Evolutionary conservation across 1,139 yeast genomes (phyloP).

Genomic region (Meyerozyma guilliermondii): DNA sequence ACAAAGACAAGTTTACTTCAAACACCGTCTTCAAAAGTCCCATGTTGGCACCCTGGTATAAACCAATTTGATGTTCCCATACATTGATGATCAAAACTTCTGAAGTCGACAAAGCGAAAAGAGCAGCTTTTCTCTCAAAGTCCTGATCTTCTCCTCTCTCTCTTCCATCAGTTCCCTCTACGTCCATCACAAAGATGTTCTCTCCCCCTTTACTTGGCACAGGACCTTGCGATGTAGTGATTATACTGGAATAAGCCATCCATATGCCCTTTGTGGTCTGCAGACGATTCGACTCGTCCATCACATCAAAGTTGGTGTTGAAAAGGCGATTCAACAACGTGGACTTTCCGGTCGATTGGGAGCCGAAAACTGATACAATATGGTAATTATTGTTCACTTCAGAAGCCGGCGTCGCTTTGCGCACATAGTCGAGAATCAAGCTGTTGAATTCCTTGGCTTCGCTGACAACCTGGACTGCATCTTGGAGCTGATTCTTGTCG

Average conservation of each 20-base stretch:
- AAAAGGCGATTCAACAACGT: slow-evolving; percentile 82
- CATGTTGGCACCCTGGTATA: slow-evolving; percentile 97
- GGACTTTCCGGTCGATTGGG: slow-evolving; percentile 95
- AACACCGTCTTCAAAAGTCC: slow-evolving; percentile 91
- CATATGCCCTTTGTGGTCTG: slow-evolving; percentile 96
- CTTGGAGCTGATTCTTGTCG: slow-evolving; percentile 24
- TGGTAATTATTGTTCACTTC: slow-evolving; percentile 73
- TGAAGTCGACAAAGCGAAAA: slow-evolving; percentile 88
- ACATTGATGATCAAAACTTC: slow-evolving; percentile 87
- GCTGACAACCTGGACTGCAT: slow-evolving; percentile 72
- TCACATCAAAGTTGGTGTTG: slow-evolving; percentile 84
- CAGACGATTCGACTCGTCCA: slow-evolving; percentile 78
- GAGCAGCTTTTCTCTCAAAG: slow-evolving; percentile 92
- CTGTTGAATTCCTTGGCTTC: slow-evolving; percentile 65
- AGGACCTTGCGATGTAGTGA: slow-evolving; percentile 19
- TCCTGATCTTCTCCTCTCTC: slow-evolving; percentile 98
- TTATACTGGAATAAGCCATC: slow-evolving; percentile 62
- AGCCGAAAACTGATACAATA: slow-evolving; percentile 91
- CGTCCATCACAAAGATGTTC: slow-evolving; percentile 82
- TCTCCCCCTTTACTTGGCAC: slow-evolving; percentile 8
- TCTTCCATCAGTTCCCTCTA: slow-evolving; percentile 97
- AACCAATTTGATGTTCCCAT: slow-evolving; percentile 97
- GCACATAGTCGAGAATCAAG: slow-evolving; percentile 31
- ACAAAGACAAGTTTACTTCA: slow-evolving; percentile 85
- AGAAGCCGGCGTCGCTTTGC: slow-evolving; percentile 24